A percentile compares a stretch with the other conserved stretches of the same genome.
phyloP scores from a whole-genome alignment of 225 moss, liverwort and hornwort genomes.

The Marchantia paleacea region DNA sequence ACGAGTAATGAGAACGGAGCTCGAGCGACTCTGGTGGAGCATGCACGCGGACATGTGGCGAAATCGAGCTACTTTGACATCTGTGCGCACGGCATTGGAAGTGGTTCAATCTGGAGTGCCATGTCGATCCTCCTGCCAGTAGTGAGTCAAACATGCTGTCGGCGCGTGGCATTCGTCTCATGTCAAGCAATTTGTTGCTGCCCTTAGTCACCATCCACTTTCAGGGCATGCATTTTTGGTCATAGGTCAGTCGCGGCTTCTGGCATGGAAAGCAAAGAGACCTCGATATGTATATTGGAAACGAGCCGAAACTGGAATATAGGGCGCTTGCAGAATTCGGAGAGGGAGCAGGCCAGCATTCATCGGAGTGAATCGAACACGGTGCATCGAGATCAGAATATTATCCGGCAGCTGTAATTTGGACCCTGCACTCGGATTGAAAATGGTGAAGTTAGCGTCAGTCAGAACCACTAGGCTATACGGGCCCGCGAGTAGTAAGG shows the following conservation, averaged over 20 bases:
- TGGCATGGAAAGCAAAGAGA: neutral
- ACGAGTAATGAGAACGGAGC: neutral
- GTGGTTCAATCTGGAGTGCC: neutral
- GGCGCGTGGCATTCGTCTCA: neutral
- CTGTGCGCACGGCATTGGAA: neutral
- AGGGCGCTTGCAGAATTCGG: neutral
- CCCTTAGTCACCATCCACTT: neutral
- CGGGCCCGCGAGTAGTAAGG: conserved; percentile 41
- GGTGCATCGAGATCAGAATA: neutral
- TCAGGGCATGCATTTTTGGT: neutral
- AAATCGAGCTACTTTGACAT: neutral
- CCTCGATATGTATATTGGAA: neutral
- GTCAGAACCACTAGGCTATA: conserved; percentile 53
- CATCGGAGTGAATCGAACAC: neutral
- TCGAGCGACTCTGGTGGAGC: neutral
- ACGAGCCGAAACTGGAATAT: neutral
- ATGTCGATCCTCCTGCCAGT: conserved; percentile 1
- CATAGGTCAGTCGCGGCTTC: neutral
- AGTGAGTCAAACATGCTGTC: neutral
- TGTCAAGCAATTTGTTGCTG: neutral
- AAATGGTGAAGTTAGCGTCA: conserved; percentile 69
- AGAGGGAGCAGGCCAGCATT: neutral
- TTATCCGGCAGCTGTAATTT: neutral
- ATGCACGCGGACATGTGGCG: conserved; percentile 5
- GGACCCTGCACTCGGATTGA: neutral